These are phyloP conservation scores for Podaxis rugospora DNA, from an alignment of 768 basidiomycete genomes.

Conservation along the genomic window DNA sequence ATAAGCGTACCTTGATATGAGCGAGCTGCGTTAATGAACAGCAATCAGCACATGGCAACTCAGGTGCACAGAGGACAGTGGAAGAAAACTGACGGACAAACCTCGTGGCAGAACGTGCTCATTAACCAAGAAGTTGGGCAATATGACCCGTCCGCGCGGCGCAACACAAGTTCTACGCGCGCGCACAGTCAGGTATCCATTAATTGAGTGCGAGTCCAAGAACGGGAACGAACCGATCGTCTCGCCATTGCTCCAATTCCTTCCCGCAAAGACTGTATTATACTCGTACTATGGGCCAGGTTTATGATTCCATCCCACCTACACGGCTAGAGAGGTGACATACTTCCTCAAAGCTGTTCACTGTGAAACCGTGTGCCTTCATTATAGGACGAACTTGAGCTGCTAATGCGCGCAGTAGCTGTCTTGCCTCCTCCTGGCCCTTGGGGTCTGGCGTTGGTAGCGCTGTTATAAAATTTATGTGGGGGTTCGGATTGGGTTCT, in stretches of 20 bases:
- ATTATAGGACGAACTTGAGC: slow-evolving; percentile 83
- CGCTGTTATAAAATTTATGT: slow-evolving; percentile 71
- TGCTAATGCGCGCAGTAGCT: slow-evolving; percentile 72
- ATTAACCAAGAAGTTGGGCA: slow-evolving; percentile 64
- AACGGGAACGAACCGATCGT: slow-evolving; percentile 50
- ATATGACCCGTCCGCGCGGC: slow-evolving; percentile 56
- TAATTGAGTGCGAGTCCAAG: neutral
- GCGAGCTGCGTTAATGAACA: slow-evolving; percentile 48
- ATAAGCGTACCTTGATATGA: slow-evolving; percentile 62
- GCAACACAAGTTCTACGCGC: slow-evolving; percentile 67
- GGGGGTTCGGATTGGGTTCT: slow-evolving; percentile 69
- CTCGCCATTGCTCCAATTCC: slow-evolving; percentile 86
- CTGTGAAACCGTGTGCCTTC: slow-evolving; percentile 70
- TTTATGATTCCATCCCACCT: neutral
- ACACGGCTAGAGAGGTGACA: slow-evolving; percentile 7
- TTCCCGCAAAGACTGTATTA: slow-evolving; percentile 73
- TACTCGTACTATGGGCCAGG: slow-evolving; percentile 57
- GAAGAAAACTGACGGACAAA: slow-evolving; percentile 24
- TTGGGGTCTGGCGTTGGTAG: slow-evolving; percentile 37
- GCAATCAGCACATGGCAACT: neutral
- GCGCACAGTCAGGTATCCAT: neutral
- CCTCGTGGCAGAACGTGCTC: slow-evolving; percentile 82
- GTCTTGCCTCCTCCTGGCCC: slow-evolving; percentile 59
- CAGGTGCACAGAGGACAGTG: neutral
- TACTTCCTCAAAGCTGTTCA: slow-evolving; percentile 85